Base-by-base conservation (phyloP, 305 asterid genomes). In the Solanum hybrid region DNA sequence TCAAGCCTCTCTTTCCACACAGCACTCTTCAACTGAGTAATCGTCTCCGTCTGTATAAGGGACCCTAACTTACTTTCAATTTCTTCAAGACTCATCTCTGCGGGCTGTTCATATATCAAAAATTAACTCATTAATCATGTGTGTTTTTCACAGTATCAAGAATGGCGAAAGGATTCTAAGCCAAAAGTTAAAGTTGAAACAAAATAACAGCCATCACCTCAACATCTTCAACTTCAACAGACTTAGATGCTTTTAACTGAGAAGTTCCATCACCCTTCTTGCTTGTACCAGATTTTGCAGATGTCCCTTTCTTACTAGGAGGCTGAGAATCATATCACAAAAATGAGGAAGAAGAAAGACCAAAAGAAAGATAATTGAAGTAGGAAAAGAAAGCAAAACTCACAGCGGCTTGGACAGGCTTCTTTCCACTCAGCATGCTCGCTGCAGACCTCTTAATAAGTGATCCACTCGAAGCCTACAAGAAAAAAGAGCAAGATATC, bases 1-100 rank as follows among this genome's bases (percentile, higher is more conserved):
- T 97, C 99, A 83, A 97, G 99, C 89, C 99, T 94, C 94, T 98
- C 99, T 95, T 98, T 98, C 99, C 99, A 98, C 84, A 95, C 98
- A 89, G 98, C 92, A 93, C 99, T 97, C 93, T 96, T 98, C 91
- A 98, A 91, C 92, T 92, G 99, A 86, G 95, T 85, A 90, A 96
- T 93, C 18, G 99, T 97, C 46, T 97, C 99, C 71, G 94, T 92
- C 93, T 93, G 99, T 87, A 97, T 91, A 90, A 98, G 96, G 87
- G 99, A 95, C 83, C 99, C 99, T 92, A 98, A 90, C 95, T 95
- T 95, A 94, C 88, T 97, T 91, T 98, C 99, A 91, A 98, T 96
- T 95, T 97, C 99, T 93, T 98, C 99, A 92, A 98, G 95, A 89
- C 98, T 95, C 99, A 97, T 97, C 90, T 97, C 99, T 39, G 95